Percentiles rank a stretch among this genome's conserved stretches.
Conservation (phyloP, 2,329 filamentous ascomycete genomes). For the Chalaropsis thielavioides region DNA sequence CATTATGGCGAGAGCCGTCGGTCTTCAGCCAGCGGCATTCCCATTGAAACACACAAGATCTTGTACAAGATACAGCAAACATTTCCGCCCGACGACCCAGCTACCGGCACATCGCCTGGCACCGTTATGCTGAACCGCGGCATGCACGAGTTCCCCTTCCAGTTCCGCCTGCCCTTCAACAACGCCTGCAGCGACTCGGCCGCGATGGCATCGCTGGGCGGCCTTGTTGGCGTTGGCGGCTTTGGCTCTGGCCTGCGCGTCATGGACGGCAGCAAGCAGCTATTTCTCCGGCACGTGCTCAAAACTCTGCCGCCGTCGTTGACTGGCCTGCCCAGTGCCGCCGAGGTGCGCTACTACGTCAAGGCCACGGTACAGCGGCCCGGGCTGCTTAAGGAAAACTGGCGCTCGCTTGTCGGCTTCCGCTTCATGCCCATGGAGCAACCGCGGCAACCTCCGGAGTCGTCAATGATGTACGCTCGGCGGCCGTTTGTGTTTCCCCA, state of each 20-base stretch:
- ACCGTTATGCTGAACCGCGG: conserved; percentile 51
- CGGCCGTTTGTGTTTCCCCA: conserved; percentile 47
- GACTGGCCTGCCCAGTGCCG: conserved; percentile 71
- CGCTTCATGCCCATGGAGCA: conserved; percentile 90
- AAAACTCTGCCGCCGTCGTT: conserved; percentile 79
- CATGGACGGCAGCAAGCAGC: conserved; percentile 49
- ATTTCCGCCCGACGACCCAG: conserved; percentile 46
- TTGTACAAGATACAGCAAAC: conserved; percentile 59
- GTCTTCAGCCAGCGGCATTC: conserved; percentile 23
- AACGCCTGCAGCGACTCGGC: conserved; percentile 49
- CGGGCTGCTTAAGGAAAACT: conserved; percentile 80
- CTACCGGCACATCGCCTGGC: conserved; percentile 29
- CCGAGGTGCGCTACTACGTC: conserved; percentile 85
- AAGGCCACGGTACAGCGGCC: conserved; percentile 92
- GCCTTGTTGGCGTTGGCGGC: conserved; percentile 40
- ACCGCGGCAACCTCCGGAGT: conserved; percentile 50
- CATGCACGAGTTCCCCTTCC: conserved; percentile 62
- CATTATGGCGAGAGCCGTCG: conserved; percentile 24
- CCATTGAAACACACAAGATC: conserved; percentile 53
- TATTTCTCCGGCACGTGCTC: conserved; percentile 58
- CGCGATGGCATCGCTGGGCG: conserved; percentile 39
- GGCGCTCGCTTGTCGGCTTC: conserved; percentile 53
- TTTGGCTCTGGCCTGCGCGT: conserved; percentile 39
- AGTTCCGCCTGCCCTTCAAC: conserved; percentile 65
- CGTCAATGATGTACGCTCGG: conserved; percentile 72